Percentiles rank a stretch among this genome's conserved stretches.
phyloP scores from a whole-genome alignment of 2,329 filamentous ascomycete species.

The Boeremia exigua region DNA sequence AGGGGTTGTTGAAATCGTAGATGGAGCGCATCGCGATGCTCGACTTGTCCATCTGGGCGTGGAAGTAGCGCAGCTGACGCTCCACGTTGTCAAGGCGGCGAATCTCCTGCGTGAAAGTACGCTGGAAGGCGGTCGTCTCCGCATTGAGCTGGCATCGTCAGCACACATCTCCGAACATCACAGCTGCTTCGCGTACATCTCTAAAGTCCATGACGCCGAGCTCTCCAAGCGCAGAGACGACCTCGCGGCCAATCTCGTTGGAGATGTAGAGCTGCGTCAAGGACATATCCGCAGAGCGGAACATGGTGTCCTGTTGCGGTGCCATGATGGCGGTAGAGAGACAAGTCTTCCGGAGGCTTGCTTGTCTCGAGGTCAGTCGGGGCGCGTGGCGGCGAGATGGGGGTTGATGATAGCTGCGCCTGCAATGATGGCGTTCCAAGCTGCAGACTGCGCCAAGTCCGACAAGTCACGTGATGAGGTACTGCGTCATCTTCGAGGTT shows the following conservation, averaged over 20 bases:
- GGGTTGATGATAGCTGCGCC: slow-evolving; percentile 31
- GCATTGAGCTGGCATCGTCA: slow-evolving; percentile 76
- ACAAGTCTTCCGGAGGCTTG: slow-evolving; percentile 29
- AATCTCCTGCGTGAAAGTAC: slow-evolving; percentile 97
- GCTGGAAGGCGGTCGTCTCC: slow-evolving; percentile 91
- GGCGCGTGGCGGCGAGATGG: slow-evolving; percentile 29
- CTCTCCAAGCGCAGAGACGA: slow-evolving; percentile 94
- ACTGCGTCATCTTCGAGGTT: slow-evolving; percentile 15
- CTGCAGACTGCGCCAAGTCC: slow-evolving; percentile 6
- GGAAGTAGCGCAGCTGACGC: slow-evolving; percentile 95
- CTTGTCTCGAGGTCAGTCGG: slow-evolving; percentile 35
- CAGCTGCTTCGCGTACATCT: slow-evolving; percentile 71
- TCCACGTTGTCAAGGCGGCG: slow-evolving; percentile 97
- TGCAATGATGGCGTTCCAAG: slow-evolving; percentile 17
- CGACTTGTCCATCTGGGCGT: slow-evolving; percentile 92
- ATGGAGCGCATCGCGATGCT: slow-evolving; percentile 85
- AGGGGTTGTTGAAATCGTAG: slow-evolving; percentile 85
- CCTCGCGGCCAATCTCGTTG: slow-evolving; percentile 97
- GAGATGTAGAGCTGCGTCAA: slow-evolving; percentile 99
- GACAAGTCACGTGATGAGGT: slow-evolving; percentile 4
- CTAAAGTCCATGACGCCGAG: slow-evolving; percentile 95
- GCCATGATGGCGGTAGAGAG: slow-evolving; percentile 59
- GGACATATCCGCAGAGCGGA: slow-evolving; percentile 99
- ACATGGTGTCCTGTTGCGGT: slow-evolving; percentile 82
- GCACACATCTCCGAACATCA: slow-evolving; percentile 11